phyloP scores from a whole-genome alignment of 345 rosid species.

The Jatropha curcas region DNA sequence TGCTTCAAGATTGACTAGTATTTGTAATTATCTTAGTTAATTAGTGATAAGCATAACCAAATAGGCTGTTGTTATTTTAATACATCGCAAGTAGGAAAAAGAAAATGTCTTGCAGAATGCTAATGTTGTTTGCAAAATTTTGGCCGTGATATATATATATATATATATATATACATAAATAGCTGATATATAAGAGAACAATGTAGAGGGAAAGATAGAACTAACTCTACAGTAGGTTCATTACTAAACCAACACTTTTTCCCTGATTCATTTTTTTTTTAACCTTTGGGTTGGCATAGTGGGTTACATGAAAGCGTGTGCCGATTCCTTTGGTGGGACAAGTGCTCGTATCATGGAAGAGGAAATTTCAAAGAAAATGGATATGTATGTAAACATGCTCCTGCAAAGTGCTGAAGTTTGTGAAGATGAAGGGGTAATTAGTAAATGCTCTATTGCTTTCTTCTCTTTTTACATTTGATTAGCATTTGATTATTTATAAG shows the following conservation, averaged over 20 bases:
- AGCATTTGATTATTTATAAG: too few relatives aligned
- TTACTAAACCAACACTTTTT: too few relatives aligned
- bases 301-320: slow-evolving; percentile 47
- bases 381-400: slow-evolving; percentile 43
- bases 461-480: not conserved
- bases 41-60: too few relatives aligned
- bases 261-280: not conserved
- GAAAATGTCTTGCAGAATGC: not conserved
- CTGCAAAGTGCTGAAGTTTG: slow-evolving; percentile 42
- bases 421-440: slow-evolving; percentile 48
- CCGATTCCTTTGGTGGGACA: slow-evolving; percentile 34
- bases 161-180: too few relatives aligned
- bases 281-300: slow-evolving; percentile 36
- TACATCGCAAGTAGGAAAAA: not conserved
- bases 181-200: not conserved
- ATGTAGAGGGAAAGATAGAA: too few relatives aligned
- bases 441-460: not conserved
- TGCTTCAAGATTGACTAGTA: too few relatives aligned
- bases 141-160: not conserved
- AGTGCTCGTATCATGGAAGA: slow-evolving; percentile 49
- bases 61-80: too few relatives aligned
- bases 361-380: slow-evolving; percentile 47
- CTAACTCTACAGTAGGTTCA: too few relatives aligned
- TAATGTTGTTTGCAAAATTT: not conserved
- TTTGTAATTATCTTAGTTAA: too few relatives aligned